phyloP scores from a whole-genome alignment of 805 yeast species.

The Cyberlindnera japonica region DNA sequence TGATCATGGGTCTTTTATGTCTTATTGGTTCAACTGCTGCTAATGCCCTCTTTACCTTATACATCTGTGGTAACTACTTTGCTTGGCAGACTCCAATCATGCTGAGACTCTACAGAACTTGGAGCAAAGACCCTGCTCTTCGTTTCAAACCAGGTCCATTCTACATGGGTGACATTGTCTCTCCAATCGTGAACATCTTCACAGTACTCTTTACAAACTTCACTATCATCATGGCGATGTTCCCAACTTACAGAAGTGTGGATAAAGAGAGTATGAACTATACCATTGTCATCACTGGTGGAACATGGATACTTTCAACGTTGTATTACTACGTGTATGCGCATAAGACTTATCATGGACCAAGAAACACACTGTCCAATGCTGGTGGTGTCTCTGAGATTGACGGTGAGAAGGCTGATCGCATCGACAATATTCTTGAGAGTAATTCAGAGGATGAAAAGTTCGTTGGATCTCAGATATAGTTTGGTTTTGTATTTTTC shows the following conservation, averaged over 20 bases:
- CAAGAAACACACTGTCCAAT: conserved; percentile 35
- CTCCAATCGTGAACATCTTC: conserved; percentile 43
- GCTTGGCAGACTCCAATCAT: conserved; percentile 40
- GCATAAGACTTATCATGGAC: conserved; percentile 55
- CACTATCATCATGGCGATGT: conserved; percentile 54
- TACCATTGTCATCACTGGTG: conserved; percentile 61
- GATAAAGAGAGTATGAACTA: conserved; percentile 59
- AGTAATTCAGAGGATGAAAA: conserved; percentile 2
- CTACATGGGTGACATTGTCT: conserved; percentile 49
- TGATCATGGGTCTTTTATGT: conserved; percentile 38
- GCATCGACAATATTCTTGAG: conserved; percentile 1
- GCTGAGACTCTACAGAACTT: conserved; percentile 26
- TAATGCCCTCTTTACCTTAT: conserved; percentile 41
- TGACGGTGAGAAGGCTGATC: conserved; percentile 1
- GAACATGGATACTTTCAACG: conserved; percentile 53
- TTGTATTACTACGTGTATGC: conserved; percentile 51
- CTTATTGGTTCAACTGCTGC: conserved; percentile 42
- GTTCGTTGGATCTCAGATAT: neutral
- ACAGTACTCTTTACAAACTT: conserved; percentile 49
- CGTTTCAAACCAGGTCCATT: conserved; percentile 65
- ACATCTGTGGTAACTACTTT: conserved; percentile 41
- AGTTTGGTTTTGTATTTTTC: neutral
- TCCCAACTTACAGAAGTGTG: conserved; percentile 46
- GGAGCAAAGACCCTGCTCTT: neutral
- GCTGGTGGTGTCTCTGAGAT: conserved; percentile 1